phyloP scores from a whole-genome alignment of 176 grass and related monocot genomes.

The Poa pratensis region DNA sequence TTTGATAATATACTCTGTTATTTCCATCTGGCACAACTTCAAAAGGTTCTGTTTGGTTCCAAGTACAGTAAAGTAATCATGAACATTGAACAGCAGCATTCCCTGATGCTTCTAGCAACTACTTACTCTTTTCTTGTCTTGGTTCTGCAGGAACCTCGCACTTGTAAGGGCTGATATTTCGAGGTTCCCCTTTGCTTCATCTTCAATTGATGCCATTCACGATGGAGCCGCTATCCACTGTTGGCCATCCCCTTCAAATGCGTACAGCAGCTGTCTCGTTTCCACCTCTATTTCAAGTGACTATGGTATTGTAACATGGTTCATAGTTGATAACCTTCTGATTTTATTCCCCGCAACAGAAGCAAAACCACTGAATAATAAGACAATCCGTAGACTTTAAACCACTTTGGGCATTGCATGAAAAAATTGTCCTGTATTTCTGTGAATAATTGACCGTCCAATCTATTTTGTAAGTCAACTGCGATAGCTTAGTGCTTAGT shows the following conservation, averaged over 20 bases:
- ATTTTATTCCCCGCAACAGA: background rate
- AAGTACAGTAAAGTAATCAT: background rate
- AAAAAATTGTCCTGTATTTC: background rate
- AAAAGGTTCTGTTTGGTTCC: background rate
- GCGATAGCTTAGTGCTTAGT: background rate
- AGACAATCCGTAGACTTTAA: background rate
- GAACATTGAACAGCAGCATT: background rate
- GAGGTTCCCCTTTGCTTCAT: too few species aligned
- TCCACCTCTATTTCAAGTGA: background rate
- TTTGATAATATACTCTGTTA: background rate
- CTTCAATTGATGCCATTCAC: too few species aligned
- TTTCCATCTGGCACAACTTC: background rate
- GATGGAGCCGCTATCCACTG: too few species aligned
- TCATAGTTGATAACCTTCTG: too few species aligned
- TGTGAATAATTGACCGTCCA: background rate
- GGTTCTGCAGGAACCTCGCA: too few species aligned
- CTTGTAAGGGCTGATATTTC: too few species aligned
- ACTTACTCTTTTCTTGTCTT: too few species aligned
- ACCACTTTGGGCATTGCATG: background rate
- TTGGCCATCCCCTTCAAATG: too few species aligned
- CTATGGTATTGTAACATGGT: background rate
- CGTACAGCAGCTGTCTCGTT: constrained; percentile 35
- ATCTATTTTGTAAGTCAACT: background rate
- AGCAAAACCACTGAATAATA: background rate
- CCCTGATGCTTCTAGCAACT: constrained; percentile 42